phyloP scores from a whole-genome alignment of 371 early-diverging fungal species.

The Chytridium lagenaria region DNA sequence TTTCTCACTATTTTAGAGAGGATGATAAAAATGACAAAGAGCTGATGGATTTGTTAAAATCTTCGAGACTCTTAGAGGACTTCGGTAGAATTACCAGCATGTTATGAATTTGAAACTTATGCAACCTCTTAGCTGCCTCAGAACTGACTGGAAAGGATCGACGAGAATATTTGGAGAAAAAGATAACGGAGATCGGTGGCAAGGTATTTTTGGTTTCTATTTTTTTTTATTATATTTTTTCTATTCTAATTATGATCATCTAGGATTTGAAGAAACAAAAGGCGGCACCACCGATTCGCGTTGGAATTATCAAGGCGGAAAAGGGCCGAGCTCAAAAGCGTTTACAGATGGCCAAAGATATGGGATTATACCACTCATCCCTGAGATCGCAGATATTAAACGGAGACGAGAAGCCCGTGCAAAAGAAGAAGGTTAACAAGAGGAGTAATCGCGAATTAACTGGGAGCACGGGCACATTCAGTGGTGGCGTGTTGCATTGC shows the following conservation, averaged over 20 bases:
- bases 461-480: conserved; percentile 51
- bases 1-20: conserved; percentile 20
- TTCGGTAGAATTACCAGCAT: conserved; percentile 33
- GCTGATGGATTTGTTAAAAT: conserved; percentile 53
- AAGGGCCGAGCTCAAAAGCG: conserved; percentile 38
- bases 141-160: conserved; percentile 58
- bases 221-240: not conserved
- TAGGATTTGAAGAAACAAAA: conserved; percentile 22
- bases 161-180: conserved; percentile 44
- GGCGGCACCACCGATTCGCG: conserved; percentile 37
- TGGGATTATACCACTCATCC: conserved; percentile 52
- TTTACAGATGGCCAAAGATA: conserved; percentile 52
- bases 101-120: conserved; percentile 1
- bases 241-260: not conserved
- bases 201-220: conserved; percentile 36
- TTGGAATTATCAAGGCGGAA: conserved; percentile 36
- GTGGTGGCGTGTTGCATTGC: conserved; percentile 52
- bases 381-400: conserved; percentile 46
- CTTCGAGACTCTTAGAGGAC: conserved; percentile 57
- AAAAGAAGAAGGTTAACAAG: conserved; percentile 35
- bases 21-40: conserved; percentile 55
- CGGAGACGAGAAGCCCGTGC: conserved; percentile 25
- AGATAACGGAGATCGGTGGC: conserved; percentile 58
- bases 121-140: conserved; percentile 41
- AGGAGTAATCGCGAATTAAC: conserved; percentile 29